These are phyloP conservation scores for Chytriomyces sp. DNA, from an alignment of 192 early-diverging fungal species.

Conservation along the genomic window DNA sequence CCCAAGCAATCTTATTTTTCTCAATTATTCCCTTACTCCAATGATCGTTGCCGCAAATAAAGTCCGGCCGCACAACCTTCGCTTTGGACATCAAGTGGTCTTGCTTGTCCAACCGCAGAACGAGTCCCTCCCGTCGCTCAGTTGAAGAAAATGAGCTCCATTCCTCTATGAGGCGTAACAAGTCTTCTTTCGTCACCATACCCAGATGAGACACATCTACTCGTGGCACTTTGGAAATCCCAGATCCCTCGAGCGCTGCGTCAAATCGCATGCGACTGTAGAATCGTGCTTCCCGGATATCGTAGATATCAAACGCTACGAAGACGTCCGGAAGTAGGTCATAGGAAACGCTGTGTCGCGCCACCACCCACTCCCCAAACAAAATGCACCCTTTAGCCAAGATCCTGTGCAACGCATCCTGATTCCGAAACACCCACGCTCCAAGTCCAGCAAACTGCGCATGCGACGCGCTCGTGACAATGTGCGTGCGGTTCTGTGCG, in stretches of 20 bases:
- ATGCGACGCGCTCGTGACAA: constrained; percentile 36
- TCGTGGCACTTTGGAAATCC: constrained; percentile 6
- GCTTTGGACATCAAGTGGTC: constrained; percentile 40
- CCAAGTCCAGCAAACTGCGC: constrained; percentile 37
- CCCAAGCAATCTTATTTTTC: constrained; percentile 9
- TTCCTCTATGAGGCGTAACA: constrained; percentile 13
- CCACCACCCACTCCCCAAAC: constrained; percentile 55
- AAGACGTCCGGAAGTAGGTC: constrained; percentile 37
- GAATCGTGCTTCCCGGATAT: constrained; percentile 29
- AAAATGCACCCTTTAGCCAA: constrained; percentile 25
- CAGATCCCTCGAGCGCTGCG: constrained; percentile 7
- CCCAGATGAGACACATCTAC: neutral
- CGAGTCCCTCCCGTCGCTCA: constrained; percentile 34
- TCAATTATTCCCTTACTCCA: constrained; percentile 43
- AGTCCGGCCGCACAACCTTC: constrained; percentile 46
- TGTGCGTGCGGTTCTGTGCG: constrained; percentile 49
- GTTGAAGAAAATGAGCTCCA: constrained; percentile 17
- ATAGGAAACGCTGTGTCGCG: constrained; percentile 43
- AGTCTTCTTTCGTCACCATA: neutral
- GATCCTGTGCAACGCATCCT: constrained; percentile 25
- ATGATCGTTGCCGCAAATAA: constrained; percentile 53
- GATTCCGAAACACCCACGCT: constrained; percentile 35
- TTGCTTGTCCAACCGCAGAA: constrained; percentile 37
- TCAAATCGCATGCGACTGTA: constrained; percentile 23
- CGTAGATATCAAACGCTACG: constrained; percentile 47